A percentile compares a stretch with the other conserved stretches of the same genome.
phyloP scores from a whole-genome alignment of 2,329 filamentous ascomycete genomes.

The Monosporascus sp. region DNA sequence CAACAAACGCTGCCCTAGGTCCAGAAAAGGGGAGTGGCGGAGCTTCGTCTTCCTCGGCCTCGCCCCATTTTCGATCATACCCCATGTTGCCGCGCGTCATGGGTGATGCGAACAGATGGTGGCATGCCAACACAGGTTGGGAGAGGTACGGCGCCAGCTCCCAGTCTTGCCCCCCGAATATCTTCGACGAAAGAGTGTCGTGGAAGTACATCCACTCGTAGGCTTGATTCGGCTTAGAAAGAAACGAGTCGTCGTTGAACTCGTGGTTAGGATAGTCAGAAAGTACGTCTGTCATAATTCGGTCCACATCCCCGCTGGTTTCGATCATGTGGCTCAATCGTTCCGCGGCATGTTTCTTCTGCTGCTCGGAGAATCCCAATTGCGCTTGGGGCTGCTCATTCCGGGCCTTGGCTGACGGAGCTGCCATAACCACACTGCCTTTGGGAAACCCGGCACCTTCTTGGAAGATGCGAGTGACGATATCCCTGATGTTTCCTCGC shows the following conservation, averaged over 20 bases:
- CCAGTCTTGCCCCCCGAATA: constrained; percentile 87
- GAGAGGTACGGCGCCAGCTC: constrained; percentile 84
- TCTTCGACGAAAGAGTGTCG: constrained; percentile 70
- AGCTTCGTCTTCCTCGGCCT: constrained; percentile 41
- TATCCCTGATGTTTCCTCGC: constrained; percentile 66
- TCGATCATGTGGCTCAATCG: constrained; percentile 72
- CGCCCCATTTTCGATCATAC: constrained; percentile 42
- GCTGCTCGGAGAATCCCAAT: constrained; percentile 66
- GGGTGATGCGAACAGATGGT: constrained; percentile 80
- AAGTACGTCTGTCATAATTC: constrained; percentile 79
- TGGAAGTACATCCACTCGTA: constrained; percentile 98
- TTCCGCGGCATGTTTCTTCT: constrained; percentile 67
- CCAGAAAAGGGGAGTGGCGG: constrained; percentile 72
- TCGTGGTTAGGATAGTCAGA: constrained; percentile 78
- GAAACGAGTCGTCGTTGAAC: constrained; percentile 87
- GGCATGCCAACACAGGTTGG: constrained; percentile 82
- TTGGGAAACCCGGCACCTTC: constrained; percentile 74
- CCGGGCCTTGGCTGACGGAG: constrained; percentile 37
- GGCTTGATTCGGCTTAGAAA: constrained; percentile 72
- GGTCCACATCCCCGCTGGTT: constrained; percentile 71
- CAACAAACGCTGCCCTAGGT: constrained; percentile 73
- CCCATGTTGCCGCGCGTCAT: constrained; percentile 40
- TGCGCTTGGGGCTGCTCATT: constrained; percentile 53
- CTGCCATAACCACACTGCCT: constrained; percentile 36
- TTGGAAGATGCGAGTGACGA: constrained; percentile 72